Base-by-base conservation (phyloP, 2,329 filamentous ascomycete species). In the Arthrobotrys pseudoclavata region DNA sequence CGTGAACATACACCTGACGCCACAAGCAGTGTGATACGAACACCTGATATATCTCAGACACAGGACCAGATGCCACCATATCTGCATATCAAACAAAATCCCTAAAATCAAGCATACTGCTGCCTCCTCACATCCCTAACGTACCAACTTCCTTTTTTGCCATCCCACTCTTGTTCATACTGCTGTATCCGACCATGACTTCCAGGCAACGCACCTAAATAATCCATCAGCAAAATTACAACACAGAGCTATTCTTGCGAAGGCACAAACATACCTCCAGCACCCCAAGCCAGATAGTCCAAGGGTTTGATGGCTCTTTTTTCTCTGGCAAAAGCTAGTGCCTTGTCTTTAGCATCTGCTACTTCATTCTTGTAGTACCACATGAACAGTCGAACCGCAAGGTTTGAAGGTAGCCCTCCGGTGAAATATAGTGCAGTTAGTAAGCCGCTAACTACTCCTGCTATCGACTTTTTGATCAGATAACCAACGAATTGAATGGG, bases 121-220 rank as follows among this genome's bases (percentile, higher is more conserved):
- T 64, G 53, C 24, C 75, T 69, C 20, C 31, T n/a, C n/a, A 74
- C 57, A 60, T 79, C 69, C 13, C 48, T 62, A 5, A 74, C 75
- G 66, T 71, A 72, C 75, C 75, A 79, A 24, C 75, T 79, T 18
- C 75, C 75, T 22, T 66, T 74, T 47, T n/a, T 13, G 3, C 75
- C 75, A 61, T 79, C 75, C 75, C 75, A 79, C 48, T 79, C 75
- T 52, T 64, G 61, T 22, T 79, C 75, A 24, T 79, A 79, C 34
- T 72, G 62, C 20, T 42, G 37, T 60, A 79, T 67, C 40, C 69
- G 53, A 31, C 37, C 40, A 24, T 79, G 69, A 34, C 75, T 74
- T 53, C 75, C 75, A 13, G 74, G 75, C 24, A 79, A 42, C 7
- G 75, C 75, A 53, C 74, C 74, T 77, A 31, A 2, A 62, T 10